Conservation (phyloP, 495 filamentous ascomycete species). For the Xylaria bambusicola region DNA sequence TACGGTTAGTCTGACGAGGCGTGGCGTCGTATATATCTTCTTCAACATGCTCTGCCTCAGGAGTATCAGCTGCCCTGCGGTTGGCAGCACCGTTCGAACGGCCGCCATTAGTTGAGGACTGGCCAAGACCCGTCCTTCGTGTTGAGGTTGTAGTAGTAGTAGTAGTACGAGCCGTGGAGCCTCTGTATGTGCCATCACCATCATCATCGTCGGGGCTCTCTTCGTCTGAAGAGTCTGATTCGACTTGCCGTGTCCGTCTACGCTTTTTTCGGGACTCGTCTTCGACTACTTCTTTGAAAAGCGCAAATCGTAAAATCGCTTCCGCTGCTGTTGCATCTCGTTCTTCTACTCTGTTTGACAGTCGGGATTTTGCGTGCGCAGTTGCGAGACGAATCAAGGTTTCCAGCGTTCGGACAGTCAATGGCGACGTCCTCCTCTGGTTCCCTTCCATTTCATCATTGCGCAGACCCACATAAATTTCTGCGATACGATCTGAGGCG, state of each 20-base stretch:
- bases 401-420: conserved; percentile 96
- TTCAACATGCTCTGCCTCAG: conserved; percentile 28
- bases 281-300: conserved; percentile 97
- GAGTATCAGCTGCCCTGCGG: conserved; percentile 25
- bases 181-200: conserved; percentile 29
- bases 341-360: conserved; percentile 91
- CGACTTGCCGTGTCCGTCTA: conserved; percentile 52
- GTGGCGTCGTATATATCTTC: conserved; percentile 45
- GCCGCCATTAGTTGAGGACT: conserved; percentile 32
- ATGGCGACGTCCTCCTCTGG: conserved; percentile 87
- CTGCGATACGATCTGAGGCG: conserved; percentile 87
- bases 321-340: conserved; percentile 88
- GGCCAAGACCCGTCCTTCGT: conserved; percentile 24
- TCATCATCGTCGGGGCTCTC: conserved; percentile 43
- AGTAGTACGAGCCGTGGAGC: conserved; percentile 24
- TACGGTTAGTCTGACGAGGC: conserved; percentile 38
- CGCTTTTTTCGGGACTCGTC: conserved; percentile 79
- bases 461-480: conserved; percentile 88
- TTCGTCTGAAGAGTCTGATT: conserved; percentile 37
- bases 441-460: conserved; percentile 97
- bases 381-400: conserved; percentile 96
- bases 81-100: conserved; percentile 25
- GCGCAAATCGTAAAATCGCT: conserved; percentile 86
- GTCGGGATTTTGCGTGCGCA: conserved; percentile 89
- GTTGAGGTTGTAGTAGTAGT: conserved; percentile 30